phyloP scores from a whole-genome alignment of 805 yeast genomes.

The Cyberlindnera xylosilytica region DNA sequence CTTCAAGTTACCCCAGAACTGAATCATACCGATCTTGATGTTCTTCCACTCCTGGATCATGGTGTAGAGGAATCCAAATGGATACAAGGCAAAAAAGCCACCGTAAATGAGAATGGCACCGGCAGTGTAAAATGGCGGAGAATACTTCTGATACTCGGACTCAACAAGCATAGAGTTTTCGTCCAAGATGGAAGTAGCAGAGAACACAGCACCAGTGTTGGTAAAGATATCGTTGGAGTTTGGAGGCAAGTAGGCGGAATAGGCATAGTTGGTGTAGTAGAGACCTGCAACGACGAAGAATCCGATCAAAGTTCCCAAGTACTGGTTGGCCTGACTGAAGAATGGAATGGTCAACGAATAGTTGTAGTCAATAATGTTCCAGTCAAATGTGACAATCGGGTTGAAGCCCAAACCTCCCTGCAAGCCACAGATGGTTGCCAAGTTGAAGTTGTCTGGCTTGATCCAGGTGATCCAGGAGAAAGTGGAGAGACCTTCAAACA shows the following conservation, averaged over 20 bases:
- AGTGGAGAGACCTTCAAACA: constrained; percentile 38
- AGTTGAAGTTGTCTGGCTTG: constrained; percentile 43
- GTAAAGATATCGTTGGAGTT: constrained; percentile 49
- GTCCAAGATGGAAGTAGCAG: constrained; percentile 43
- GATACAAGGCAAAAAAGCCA: constrained; percentile 42
- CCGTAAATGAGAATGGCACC: constrained; percentile 60
- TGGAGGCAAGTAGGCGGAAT: constrained; percentile 37
- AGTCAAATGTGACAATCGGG: constrained; percentile 53
- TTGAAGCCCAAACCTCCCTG: constrained; percentile 47
- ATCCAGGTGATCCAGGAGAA: constrained; percentile 63
- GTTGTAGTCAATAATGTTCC: constrained; percentile 43
- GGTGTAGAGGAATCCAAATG: constrained; percentile 49
- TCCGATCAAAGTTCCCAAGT: constrained; percentile 34
- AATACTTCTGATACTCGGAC: constrained; percentile 44
- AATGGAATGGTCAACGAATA: constrained; percentile 43
- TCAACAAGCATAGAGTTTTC: constrained; percentile 3
- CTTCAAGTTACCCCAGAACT: constrained; percentile 3
- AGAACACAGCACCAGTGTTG: constrained; percentile 46
- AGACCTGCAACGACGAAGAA: constrained; percentile 34
- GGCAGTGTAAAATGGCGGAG: constrained; percentile 67
- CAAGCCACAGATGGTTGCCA: constrained; percentile 49
- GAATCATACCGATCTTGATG: constrained; percentile 6
- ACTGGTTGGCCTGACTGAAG: constrained; percentile 31
- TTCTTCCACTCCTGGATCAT: constrained; percentile 43
- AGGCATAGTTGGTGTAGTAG: constrained; percentile 40